Evolutionary conservation across 2,329 filamentous ascomycete genomes (phyloP), one percentile per base, ranked within the genome.

Genomic region (Cladosporium sp.): DNA sequence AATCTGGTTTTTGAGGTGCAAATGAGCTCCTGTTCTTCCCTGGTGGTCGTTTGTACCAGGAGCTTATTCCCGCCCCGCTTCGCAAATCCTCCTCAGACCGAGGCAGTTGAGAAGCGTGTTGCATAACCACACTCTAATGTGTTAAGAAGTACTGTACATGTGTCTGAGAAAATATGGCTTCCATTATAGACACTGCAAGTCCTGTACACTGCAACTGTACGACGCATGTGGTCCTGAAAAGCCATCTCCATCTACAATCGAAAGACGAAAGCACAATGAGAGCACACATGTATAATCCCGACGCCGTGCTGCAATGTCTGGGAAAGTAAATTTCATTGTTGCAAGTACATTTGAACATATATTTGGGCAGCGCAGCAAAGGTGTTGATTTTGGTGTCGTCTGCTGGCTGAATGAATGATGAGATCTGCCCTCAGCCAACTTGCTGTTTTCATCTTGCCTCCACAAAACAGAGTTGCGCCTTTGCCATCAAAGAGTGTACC

Each of bases 61-160:
- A 11, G 41, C 41, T 47, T 47, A 47, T 47, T 47, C 18, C 52
- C 52, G 52, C 52, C 52, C 52, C 52, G 52, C 52, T 55, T 55
- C 8, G 52, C 52, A 30, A 32, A 34, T 34, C 41, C 41, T 30
- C 52, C 52, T 32, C 28, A 55, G 52, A 55, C 52, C 52, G 52
- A 55, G 52, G 52, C 52, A 32, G 28, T 30, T 30, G 28, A 30
- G 28, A 30, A 30, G 28, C 28, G 28, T 30, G 6, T 18, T 41
- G 36, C 36, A 18, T 18, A n/a, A 44, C 18, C 38, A 44, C 36
- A 12, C 36, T 41, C 15, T 18, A 36, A 36, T 36, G 34, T 30
- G 4, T 30, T 34, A 34, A 2, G 10, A 34, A 11, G 15, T 18
- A 18, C 36, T 41, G 15, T 18, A 18, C 14, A 18, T 41, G 15